Percentiles rank a stretch among this genome's conserved stretches.
phyloP scores from a whole-genome alignment of 805 yeast species.

The Candida arabinofermentans region DNA sequence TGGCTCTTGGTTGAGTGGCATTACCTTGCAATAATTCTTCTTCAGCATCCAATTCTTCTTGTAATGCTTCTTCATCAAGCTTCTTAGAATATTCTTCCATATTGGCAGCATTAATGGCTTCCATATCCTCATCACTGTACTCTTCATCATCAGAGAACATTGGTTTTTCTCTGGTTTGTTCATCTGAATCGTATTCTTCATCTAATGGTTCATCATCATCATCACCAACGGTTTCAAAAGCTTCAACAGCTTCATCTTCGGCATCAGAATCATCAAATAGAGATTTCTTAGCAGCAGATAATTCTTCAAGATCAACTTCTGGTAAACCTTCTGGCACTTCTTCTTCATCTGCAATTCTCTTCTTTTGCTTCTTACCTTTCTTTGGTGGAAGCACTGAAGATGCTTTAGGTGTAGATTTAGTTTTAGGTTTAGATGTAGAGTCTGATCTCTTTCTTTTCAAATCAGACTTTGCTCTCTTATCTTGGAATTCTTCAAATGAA shows the following conservation, averaged over 20 bases:
- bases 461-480: slow-evolving; percentile 38
- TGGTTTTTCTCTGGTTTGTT: slow-evolving; percentile 56
- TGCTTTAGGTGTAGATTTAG: not conserved
- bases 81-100: slow-evolving; percentile 74
- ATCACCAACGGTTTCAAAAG: slow-evolving; percentile 24
- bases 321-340: slow-evolving; percentile 49
- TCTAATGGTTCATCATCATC: slow-evolving; percentile 43
- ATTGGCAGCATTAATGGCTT: slow-evolving; percentile 70
- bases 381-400: slow-evolving; percentile 5
- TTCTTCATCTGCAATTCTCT: slow-evolving; percentile 31
- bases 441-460: slow-evolving; percentile 19
- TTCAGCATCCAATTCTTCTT: slow-evolving; percentile 60
- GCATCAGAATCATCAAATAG: slow-evolving; percentile 74
- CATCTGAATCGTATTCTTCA: slow-evolving; percentile 60
- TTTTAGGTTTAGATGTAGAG: not conserved
- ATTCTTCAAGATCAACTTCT: slow-evolving; percentile 63
- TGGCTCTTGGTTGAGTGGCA: slow-evolving; percentile 66
- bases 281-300: slow-evolving; percentile 65
- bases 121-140: slow-evolving; percentile 59
- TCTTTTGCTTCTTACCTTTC: slow-evolving; percentile 24
- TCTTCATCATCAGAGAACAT: slow-evolving; percentile 83
- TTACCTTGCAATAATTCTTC: slow-evolving; percentile 58
- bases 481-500: slow-evolving; percentile 73
- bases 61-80: slow-evolving; percentile 56
- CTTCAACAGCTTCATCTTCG: slow-evolving; percentile 47